Percentiles rank a stretch among this genome's conserved stretches.
Evolutionary conservation across 2,329 filamentous ascomycete genomes (phyloP).

Genomic region (Nemania diffusa): DNA sequence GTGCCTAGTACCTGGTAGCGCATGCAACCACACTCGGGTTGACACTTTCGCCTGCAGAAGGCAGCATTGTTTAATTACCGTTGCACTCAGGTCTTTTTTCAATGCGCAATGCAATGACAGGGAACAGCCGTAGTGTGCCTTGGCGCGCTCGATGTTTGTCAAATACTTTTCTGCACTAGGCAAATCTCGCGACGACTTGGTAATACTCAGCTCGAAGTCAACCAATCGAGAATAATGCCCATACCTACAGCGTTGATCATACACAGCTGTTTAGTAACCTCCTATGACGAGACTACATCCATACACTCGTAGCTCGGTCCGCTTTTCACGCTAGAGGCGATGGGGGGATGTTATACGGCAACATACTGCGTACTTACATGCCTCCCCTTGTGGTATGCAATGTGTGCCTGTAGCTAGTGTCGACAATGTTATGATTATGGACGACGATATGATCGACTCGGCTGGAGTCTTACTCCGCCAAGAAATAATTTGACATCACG

Average conservation of each 20-base stretch:
- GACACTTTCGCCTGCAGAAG: not conserved
- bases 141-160: not conserved
- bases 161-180: not conserved
- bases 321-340: not conserved
- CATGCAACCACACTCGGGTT: not conserved
- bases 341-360: not conserved
- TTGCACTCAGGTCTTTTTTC: not conserved
- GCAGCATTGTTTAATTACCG: not conserved
- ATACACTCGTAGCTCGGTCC: too few relatives aligned
- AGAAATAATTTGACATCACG: constrained; percentile 6
- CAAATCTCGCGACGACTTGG: not conserved
- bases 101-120: constrained; percentile 5
- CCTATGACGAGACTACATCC: not conserved
- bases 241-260: not conserved
- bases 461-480: constrained; percentile 2
- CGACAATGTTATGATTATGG: not conserved
- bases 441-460: not conserved
- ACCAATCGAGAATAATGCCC: not conserved
- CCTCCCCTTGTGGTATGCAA: not conserved
- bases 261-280: not conserved
- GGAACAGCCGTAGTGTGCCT: not conserved
- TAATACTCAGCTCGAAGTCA: not conserved
- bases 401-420: not conserved
- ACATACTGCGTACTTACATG: too few relatives aligned
- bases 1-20: not conserved